Percentiles rank a stretch among this genome's conserved stretches.
Conservation (phyloP, 148 eudicot species). For the Amaranthus palmeri region DNA sequence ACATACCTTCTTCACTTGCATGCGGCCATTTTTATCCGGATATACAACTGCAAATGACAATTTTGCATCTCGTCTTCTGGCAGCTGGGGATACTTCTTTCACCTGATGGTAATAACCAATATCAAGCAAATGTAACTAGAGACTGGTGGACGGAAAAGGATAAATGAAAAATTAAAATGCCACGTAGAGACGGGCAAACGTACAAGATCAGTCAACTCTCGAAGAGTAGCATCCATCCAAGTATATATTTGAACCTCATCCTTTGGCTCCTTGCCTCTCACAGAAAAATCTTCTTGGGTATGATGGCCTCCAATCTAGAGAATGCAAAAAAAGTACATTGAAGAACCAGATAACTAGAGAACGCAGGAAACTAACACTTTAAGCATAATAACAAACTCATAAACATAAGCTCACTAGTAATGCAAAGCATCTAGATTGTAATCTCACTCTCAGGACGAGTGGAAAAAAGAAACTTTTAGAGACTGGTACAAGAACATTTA, state of each 20-base stretch:
- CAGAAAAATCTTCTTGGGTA: conserved; percentile 66
- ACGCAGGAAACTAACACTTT: background rate
- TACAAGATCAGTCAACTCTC: conserved; percentile 96
- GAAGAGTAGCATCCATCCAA: conserved; percentile 95
- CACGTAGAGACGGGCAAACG: conserved; percentile 8
- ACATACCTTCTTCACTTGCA: conserved; percentile 37
- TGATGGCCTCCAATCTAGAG: conserved; percentile 85
- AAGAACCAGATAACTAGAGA: background rate
- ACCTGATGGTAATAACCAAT: conserved; percentile 27
- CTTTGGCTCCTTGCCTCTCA: conserved; percentile 93
- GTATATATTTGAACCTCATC: conserved; percentile 99
- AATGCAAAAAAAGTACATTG: background rate
- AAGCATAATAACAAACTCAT: background rate
- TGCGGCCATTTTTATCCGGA: conserved; percentile 46
- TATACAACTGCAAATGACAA: conserved; percentile 50
- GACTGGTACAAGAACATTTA: background rate
- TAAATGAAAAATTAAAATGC: background rate
- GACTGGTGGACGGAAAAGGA: background rate
- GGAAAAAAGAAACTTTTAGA: background rate
- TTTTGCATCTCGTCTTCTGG: conserved; percentile 49
- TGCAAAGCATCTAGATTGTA: background rate
- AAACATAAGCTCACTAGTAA: background rate
- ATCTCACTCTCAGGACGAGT: too few relatives aligned
- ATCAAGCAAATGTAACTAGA: background rate
- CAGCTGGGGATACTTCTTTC: conserved; percentile 47